Base-by-base conservation (phyloP, 2,329 filamentous ascomycete genomes). In the Aspergillus thermomutatus region DNA sequence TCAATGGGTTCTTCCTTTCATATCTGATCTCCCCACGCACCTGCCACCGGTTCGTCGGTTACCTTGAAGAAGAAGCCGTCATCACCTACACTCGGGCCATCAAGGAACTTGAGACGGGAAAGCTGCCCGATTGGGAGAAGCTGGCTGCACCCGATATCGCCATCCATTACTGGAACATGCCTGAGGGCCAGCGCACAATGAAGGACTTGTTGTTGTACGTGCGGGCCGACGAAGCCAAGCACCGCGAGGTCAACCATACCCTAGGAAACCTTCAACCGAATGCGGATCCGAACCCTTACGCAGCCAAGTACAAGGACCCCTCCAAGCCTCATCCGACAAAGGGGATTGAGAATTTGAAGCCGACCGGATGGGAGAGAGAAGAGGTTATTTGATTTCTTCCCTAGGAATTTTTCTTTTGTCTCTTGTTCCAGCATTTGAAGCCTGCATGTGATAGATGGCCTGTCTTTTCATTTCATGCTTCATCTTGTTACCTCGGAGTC, bases 61-160 rank as follows among this genome's bases (percentile, higher is more conserved):
- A 97, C 67, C 85, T 99, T 11, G 94, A 99, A 75, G 94, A 99
- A 73, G 94, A 99, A 75, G 94, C 94, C 8, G 93, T 97, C 1
- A 84, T 96, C 69, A 99, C 94, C 0, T 99, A 99, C 78, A 94
- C 91, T 0, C 87, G 92, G 50, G 90, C 91, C 59, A 89, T 97
- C 66, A 81, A 86, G 63, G 94, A 97, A 69, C 83, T 99, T 25
- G 92, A 97, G 57, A 82, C 83, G 2, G 93, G 93, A n/a, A 83
- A 85, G 57, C 79, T 97, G 14, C 92, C 92, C 0, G 86, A 86
- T 65, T 99, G 94, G 92, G 80, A 84, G 26, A 83, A 86, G 7
- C 87, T 96, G 68, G 66, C 82, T 53, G 91, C 94, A 2, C 94
- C 94, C 0, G 90, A 96, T 58, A 92, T 99, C 63, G 94, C 94